Conservation (phyloP, 768 basidiomycete species). For the Lentinula edodes region DNA sequence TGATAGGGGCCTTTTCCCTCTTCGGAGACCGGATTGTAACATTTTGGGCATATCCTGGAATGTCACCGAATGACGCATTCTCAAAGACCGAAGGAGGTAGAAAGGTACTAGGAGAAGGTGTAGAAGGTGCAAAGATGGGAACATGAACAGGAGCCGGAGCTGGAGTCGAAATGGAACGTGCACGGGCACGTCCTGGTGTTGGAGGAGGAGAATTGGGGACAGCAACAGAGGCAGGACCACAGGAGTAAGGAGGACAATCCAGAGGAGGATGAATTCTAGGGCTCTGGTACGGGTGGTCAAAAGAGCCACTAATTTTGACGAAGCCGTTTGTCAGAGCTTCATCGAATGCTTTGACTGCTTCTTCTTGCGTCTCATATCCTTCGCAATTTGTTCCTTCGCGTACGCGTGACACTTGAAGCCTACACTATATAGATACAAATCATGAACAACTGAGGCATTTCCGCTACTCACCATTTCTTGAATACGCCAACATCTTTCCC, state of each 20-base stretch:
- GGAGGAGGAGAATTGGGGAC: neutral
- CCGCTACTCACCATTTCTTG: neutral
- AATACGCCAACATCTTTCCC: conserved; percentile 24
- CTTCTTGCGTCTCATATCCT: conserved; percentile 34
- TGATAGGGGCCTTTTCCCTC: neutral
- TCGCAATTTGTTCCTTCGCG: conserved; percentile 38
- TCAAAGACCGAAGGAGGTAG: neutral
- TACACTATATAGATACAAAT: conserved; percentile 12
- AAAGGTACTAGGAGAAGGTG: neutral
- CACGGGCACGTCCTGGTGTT: neutral
- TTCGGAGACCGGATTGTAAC: neutral
- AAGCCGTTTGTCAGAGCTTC: conserved; percentile 8
- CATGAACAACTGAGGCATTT: neutral
- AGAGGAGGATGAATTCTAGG: neutral
- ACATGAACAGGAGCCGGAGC: neutral
- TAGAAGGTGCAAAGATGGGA: neutral
- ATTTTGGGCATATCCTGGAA: neutral
- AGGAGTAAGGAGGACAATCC: neutral
- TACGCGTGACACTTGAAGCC: conserved; percentile 38
- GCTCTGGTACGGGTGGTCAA: neutral
- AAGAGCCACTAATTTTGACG: neutral
- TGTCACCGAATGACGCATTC: neutral
- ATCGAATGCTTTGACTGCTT: conserved; percentile 29
- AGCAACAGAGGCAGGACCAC: neutral
- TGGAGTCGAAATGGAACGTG: too few species aligned